Evolutionary conservation across 129 eudicot species (phyloP).

Genomic region (Pittosporum tobira): DNA sequence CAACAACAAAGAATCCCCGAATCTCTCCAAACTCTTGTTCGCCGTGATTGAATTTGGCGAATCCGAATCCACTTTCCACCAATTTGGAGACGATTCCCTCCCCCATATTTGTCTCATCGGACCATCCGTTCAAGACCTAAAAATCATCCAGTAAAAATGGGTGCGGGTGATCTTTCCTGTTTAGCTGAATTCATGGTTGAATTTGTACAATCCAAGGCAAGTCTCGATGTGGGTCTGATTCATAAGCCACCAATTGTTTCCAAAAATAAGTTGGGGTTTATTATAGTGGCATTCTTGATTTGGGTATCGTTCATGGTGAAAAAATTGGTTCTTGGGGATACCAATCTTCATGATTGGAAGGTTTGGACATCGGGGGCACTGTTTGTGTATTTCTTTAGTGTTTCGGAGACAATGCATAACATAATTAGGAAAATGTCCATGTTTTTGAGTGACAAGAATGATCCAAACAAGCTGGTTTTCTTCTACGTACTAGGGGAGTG

Average conservation of each 20-base stretch:
- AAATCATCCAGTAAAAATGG: conserved; percentile 46
- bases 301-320: conserved; percentile 44
- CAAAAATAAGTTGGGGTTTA: conserved; percentile 26
- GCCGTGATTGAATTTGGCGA: conserved; percentile 58
- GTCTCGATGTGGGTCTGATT: conserved; percentile 52
- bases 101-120: conserved; percentile 69
- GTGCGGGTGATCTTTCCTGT: conserved; percentile 41
- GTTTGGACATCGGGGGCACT: conserved; percentile 59
- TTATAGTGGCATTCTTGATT: conserved; percentile 26
- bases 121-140: conserved; percentile 29
- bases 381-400: conserved; percentile 77
- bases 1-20: conserved; percentile 30
- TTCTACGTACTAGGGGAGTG: conserved; percentile 82
- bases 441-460: conserved; percentile 50
- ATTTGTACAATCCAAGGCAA: too few species aligned
- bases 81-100: conserved; percentile 53
- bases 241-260: conserved; percentile 61
- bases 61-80: conserved; percentile 50
- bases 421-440: too few species aligned
- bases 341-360: conserved; percentile 48
- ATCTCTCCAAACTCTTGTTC: conserved; percentile 46
- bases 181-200: too few species aligned
- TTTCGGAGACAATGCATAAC: conserved; percentile 80
- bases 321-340: conserved; percentile 45
- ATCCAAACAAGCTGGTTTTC: conserved; percentile 55